These are phyloP conservation scores for Trametes meyenii DNA, from an alignment of 768 basidiomycete genomes.

Conservation along the genomic window DNA sequence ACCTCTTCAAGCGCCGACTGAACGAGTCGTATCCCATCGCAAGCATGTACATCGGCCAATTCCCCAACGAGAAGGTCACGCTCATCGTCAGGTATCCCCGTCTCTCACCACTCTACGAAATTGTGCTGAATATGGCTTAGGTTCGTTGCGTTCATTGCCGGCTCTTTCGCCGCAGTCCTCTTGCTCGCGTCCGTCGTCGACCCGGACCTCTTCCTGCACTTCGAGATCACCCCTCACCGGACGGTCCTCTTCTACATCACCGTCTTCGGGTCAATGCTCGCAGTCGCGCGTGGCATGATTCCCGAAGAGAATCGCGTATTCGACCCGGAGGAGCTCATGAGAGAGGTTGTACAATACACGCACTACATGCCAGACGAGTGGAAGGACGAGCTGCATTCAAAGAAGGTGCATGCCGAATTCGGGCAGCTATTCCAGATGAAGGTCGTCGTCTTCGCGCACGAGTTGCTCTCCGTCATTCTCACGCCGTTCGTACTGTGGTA, in stretches of 20 bases:
- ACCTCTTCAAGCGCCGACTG: conserved; percentile 84
- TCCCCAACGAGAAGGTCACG: conserved; percentile 92
- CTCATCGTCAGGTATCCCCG: conserved; percentile 82
- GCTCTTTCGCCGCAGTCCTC: conserved; percentile 95
- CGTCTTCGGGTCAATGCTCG: conserved; percentile 85
- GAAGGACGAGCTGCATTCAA: conserved; percentile 87
- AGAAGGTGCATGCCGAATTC: conserved; percentile 89
- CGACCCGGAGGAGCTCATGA: conserved; percentile 92
- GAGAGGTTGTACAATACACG: conserved; percentile 89
- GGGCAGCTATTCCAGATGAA: conserved; percentile 95
- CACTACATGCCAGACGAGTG: conserved; percentile 96
- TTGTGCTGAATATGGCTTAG: conserved; percentile 41
- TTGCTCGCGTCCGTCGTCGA: conserved; percentile 90
- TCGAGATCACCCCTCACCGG: conserved; percentile 92
- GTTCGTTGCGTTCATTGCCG: conserved; percentile 94
- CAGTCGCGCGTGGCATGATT: conserved; percentile 92
- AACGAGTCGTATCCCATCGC: conserved; percentile 89
- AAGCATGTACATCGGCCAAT: conserved; percentile 96
- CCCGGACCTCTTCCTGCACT: conserved; percentile 89
- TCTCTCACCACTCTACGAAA: not conserved
- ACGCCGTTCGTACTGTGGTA: conserved; percentile 95
- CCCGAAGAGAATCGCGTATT: conserved; percentile 93
- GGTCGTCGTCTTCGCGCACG: conserved; percentile 81
- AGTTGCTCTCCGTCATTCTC: conserved; percentile 86
- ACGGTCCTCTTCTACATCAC: conserved; percentile 93